Conservation (phyloP, 2,329 filamentous ascomycete genomes). For the Clonostachys rosea region DNA sequence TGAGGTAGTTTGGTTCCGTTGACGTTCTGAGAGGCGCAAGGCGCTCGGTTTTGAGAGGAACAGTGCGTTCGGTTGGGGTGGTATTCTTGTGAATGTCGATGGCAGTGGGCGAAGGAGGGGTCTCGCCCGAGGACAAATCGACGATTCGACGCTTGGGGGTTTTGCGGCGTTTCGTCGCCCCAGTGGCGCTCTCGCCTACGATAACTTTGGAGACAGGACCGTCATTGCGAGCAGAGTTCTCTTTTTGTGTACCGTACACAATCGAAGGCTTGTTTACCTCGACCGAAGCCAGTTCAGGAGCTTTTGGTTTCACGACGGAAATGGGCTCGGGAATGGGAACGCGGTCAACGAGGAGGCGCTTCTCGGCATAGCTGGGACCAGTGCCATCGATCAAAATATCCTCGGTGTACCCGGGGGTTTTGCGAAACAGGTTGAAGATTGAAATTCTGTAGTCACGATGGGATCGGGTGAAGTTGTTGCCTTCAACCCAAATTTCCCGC, state of each 20-base stretch:
- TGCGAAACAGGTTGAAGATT: constrained; percentile 95
- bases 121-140: constrained; percentile 54
- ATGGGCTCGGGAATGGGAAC: constrained; percentile 70
- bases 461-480: constrained; percentile 87
- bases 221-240: constrained; percentile 56
- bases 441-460: constrained; percentile 80
- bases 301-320: constrained; percentile 69
- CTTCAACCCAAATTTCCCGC: constrained; percentile 85
- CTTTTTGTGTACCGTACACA: constrained; percentile 44
- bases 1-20: constrained; percentile 31
- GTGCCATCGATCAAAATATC: constrained; percentile 86
- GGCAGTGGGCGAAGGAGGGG: constrained; percentile 16
- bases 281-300: constrained; percentile 56
- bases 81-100: constrained; percentile 15
- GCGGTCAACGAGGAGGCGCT: constrained; percentile 77
- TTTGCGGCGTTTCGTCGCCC: constrained; percentile 54
- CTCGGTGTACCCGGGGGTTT: constrained; percentile 82
- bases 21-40: constrained; percentile 5
- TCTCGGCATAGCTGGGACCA: constrained; percentile 80
- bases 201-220: constrained; percentile 45
- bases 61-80: constrained; percentile 2
- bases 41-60: constrained; percentile 3
- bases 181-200: constrained; percentile 53
- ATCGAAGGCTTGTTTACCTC: constrained; percentile 66
- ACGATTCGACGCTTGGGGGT: constrained; percentile 61